These are phyloP conservation scores for Nidula microcarpa DNA, from an alignment of 768 basidiomycete species.

Conservation along the genomic window DNA sequence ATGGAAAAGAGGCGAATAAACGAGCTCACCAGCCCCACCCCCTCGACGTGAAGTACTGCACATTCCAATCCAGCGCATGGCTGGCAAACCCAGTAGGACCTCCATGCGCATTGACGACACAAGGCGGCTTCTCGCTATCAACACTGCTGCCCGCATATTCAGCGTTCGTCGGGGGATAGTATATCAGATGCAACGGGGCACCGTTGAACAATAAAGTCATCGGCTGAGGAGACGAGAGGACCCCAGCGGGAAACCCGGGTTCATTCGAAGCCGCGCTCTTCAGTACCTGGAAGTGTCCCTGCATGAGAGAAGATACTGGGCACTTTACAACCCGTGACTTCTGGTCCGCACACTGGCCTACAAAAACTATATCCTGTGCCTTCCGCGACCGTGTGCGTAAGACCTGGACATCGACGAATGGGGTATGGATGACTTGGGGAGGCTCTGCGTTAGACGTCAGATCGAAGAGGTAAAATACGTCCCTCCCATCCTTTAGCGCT, in stretches of 20 bases:
- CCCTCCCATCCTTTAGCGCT: slow-evolving; percentile 37
- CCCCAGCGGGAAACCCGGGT: slow-evolving; percentile 19
- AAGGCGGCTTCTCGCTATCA: slow-evolving; percentile 60
- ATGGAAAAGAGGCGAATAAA: neutral
- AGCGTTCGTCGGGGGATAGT: slow-evolving; percentile 67
- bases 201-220: slow-evolving; percentile 35
- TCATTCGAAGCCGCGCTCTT: slow-evolving; percentile 4
- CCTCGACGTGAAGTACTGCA: slow-evolving; percentile 64
- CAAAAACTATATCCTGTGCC: slow-evolving; percentile 33
- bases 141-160: slow-evolving; percentile 45
- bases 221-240: slow-evolving; percentile 47
- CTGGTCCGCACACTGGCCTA: slow-evolving; percentile 37
- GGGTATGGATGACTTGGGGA: slow-evolving; percentile 30
- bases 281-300: neutral
- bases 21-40: slow-evolving; percentile 63
- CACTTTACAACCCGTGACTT: slow-evolving; percentile 32
- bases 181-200: slow-evolving; percentile 56
- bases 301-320: neutral
- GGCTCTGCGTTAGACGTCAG: slow-evolving; percentile 18
- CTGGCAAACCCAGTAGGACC: slow-evolving; percentile 55
- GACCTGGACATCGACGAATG: slow-evolving; percentile 37
- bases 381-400: slow-evolving; percentile 29
- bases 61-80: slow-evolving; percentile 50
- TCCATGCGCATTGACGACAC: slow-evolving; percentile 63
- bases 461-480: slow-evolving; percentile 36